Conservation (phyloP, 2,329 filamentous ascomycete genomes). For the Beauveria rudraprayagi region DNA sequence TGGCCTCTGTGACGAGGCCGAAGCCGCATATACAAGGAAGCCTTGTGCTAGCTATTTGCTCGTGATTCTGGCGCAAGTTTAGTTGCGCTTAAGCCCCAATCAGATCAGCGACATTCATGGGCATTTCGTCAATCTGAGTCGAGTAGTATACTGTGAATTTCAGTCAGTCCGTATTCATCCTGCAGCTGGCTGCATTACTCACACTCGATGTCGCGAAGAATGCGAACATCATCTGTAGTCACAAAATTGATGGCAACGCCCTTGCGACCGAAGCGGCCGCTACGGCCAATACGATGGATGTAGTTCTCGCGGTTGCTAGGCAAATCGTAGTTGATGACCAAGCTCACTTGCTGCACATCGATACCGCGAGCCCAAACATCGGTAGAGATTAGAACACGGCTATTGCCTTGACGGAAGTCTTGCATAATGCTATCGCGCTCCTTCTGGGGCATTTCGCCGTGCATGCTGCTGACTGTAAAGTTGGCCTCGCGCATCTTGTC, state of each 20-base stretch:
- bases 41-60: neutral
- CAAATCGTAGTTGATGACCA: conserved; percentile 98
- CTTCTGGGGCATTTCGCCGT: conserved; percentile 98
- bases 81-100: conserved; percentile 33
- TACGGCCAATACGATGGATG: conserved; percentile 95
- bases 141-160: conserved; percentile 71
- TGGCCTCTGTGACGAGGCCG: neutral
- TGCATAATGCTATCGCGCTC: conserved; percentile 99
- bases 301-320: conserved; percentile 99
- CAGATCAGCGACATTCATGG: conserved; percentile 77
- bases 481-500: conserved; percentile 99
- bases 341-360: conserved; percentile 94
- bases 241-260: conserved; percentile 99
- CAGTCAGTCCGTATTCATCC: conserved; percentile 20
- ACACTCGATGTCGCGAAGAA: conserved; percentile 93
- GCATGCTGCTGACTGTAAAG: conserved; percentile 98
- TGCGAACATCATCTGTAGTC: conserved; percentile 94
- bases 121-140: conserved; percentile 97
- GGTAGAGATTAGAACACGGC: conserved; percentile 90
- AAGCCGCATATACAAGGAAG: neutral
- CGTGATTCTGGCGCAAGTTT: neutral
- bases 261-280: conserved; percentile 92
- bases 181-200: conserved; percentile 29
- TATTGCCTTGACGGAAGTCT: conserved; percentile 95
- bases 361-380: conserved; percentile 98